phyloP scores from a whole-genome alignment of 305 asterid species.

The Fraxinus paxiana region DNA sequence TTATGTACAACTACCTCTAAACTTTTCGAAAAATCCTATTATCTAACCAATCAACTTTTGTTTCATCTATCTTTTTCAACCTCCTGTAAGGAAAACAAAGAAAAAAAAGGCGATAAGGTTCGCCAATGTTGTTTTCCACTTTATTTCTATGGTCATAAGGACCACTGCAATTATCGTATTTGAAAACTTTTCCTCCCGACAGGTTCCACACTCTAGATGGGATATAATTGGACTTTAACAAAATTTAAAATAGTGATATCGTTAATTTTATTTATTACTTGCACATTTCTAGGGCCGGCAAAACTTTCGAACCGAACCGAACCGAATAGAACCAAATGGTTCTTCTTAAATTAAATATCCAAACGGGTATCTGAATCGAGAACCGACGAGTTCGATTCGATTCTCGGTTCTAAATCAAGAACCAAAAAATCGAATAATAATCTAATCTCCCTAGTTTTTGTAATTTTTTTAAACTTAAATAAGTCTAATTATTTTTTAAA shows the following conservation, averaged over 20 bases:
- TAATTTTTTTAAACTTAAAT: no score
- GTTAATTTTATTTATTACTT: neutral
- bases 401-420: no score
- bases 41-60: neutral
- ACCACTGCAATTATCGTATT: neutral
- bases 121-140: neutral
- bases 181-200: neutral
- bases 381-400: no score
- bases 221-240: neutral
- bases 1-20: neutral
- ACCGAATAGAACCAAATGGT: no score
- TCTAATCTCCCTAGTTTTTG: no score
- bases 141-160: neutral
- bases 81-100: neutral
- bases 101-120: neutral
- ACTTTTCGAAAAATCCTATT: neutral
- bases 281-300: neutral
- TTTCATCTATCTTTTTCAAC: neutral
- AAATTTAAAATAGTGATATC: neutral
- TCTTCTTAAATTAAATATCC: no score
- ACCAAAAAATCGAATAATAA: no score
- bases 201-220: neutral
- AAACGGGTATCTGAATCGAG: no score
- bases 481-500: no score
- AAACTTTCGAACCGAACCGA: no score